Evolutionary conservation across 768 basidiomycete species (phyloP).

Genomic region (Neoboletus subvelutipes): DNA sequence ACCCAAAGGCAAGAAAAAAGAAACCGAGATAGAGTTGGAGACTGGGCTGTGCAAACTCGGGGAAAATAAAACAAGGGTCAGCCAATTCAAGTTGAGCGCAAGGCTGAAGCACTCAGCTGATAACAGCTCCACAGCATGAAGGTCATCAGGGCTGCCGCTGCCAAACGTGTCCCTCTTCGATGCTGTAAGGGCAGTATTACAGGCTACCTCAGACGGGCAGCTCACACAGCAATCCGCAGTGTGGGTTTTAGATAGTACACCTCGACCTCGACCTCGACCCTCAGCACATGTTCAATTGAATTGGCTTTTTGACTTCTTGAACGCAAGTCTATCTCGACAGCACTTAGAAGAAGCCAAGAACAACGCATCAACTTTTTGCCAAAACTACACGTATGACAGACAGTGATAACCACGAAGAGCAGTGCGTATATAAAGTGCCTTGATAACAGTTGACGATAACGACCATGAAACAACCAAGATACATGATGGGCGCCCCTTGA

Average conservation of each 20-base stretch:
- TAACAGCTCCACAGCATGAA: not conserved
- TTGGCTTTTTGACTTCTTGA: not conserved
- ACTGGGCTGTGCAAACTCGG: not conserved
- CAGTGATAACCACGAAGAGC: not conserved
- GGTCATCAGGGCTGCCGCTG: not conserved
- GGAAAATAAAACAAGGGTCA: not conserved
- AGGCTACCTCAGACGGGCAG: not conserved
- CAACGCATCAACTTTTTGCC: conserved; percentile 1
- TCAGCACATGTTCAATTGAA: not conserved
- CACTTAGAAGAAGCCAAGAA: not conserved
- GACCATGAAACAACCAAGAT: conserved; percentile 19
- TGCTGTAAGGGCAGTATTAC: too few species aligned
- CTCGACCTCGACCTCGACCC: not conserved
- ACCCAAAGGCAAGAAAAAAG: not conserved
- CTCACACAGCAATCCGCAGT: conserved; percentile 10
- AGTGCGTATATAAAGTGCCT: conserved; percentile 2
- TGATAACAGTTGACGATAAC: conserved; percentile 9
- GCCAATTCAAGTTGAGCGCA: not conserved
- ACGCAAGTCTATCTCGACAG: not conserved
- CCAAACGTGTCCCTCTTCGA: too few species aligned
- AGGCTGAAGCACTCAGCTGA: not conserved
- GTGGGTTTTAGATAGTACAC: conserved; percentile 4
- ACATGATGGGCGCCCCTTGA: conserved; percentile 10
- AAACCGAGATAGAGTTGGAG: not conserved
- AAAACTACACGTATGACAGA: not conserved